A percentile compares a stretch with the other conserved stretches of the same genome.
Evolutionary conservation across 345 rosid genomes (phyloP).

Genomic region (Moricandia moricandioides): DNA sequence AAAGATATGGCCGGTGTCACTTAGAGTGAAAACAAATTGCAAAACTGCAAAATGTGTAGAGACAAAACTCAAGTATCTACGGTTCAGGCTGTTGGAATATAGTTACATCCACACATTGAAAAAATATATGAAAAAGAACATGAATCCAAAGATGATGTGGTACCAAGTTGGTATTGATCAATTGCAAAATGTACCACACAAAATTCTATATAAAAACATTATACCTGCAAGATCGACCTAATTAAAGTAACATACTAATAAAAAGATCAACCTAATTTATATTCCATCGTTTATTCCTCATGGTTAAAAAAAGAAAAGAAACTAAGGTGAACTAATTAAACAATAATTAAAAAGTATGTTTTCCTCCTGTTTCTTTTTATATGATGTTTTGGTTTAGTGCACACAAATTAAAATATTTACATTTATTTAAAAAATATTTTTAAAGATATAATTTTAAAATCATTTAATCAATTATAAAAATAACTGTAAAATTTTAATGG

Average conservation of each 20-base stretch:
- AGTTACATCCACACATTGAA: conserved; percentile 2
- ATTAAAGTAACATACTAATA: not conserved
- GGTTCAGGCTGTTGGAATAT: conserved; percentile 18
- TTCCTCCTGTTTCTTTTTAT: too few species aligned
- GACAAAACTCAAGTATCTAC: conserved; percentile 29
- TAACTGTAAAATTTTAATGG: too few species aligned
- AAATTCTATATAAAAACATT: not conserved
- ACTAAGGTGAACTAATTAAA: not conserved
- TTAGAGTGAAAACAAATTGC: conserved; percentile 16
- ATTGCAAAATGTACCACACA: conserved; percentile 10
- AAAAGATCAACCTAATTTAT: not conserved
- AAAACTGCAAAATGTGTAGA: conserved; percentile 17
- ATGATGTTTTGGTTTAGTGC: too few species aligned
- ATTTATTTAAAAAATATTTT: too few species aligned
- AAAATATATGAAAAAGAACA: not conserved
- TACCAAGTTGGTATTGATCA: conserved; percentile 18
- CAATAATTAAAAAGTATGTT: not conserved
- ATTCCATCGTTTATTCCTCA: not conserved
- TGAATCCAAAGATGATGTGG: conserved; percentile 8
- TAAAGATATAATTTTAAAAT: too few species aligned
- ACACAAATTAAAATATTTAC: too few species aligned
- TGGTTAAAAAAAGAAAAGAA: not conserved
- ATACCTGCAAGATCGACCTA: conserved; percentile 1
- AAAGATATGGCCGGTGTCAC: conserved; percentile 20
- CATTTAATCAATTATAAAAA: too few species aligned